A percentile compares a stretch with the other conserved stretches of the same genome.
phyloP scores from a whole-genome alignment of 2,329 filamentous ascomycete species.

The Trichoderma sp. region DNA sequence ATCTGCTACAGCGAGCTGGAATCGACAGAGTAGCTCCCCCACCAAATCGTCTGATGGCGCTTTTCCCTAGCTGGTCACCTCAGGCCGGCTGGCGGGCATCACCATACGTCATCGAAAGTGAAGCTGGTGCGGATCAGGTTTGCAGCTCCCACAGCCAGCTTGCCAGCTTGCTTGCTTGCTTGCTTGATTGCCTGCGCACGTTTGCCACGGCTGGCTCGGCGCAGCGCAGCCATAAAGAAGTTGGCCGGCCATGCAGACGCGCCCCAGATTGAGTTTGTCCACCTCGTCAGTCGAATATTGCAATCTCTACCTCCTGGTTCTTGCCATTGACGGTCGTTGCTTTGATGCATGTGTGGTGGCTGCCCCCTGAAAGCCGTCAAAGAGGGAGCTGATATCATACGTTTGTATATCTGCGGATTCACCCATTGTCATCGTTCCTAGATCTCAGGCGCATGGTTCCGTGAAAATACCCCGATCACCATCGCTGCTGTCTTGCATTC shows the following conservation, averaged over 20 bases:
- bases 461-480: too few species aligned
- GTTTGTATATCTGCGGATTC: not conserved
- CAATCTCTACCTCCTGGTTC: not conserved
- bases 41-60: conserved; percentile 16
- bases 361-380: conserved; percentile 9
- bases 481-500: not conserved
- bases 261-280: conserved; percentile 16
- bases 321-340: not conserved
- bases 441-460: not conserved
- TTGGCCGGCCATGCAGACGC: conserved; percentile 1
- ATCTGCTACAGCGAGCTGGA: conserved; percentile 13
- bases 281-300: not conserved
- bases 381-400: not conserved
- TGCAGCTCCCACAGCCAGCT: conserved; percentile 5
- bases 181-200: not conserved
- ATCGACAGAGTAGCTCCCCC: not conserved
- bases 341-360: not conserved
- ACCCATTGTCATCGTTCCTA: not conserved
- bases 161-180: too few species aligned
- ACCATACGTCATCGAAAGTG: conserved; percentile 24
- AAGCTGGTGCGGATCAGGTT: conserved; percentile 20
- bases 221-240: not conserved
- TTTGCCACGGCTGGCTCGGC: conserved; percentile 11
- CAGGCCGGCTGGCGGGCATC: conserved; percentile 1
- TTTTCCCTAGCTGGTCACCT: conserved; percentile 4